Conservation (phyloP, 371 early-diverging fungal species). For the Blakeslea trispora region DNA sequence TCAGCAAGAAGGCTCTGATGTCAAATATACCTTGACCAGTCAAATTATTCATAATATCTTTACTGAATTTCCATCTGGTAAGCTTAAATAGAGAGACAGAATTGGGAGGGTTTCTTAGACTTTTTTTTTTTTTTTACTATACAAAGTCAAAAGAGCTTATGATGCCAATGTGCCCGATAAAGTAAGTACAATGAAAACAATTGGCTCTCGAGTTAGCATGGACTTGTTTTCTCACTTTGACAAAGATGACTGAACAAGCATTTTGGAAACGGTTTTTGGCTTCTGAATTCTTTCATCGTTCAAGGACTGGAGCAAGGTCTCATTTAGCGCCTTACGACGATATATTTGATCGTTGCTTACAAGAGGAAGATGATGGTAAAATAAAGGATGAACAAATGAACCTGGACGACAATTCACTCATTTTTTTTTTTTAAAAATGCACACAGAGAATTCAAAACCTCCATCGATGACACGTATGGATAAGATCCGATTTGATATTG, state of each 20-base stretch:
- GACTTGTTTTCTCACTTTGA: not conserved
- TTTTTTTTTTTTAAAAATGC: conserved; percentile 7
- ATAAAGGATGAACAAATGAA: no score
- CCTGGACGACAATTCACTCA: no score
- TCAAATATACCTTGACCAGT: conserved; percentile 86
- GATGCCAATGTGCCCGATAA: conserved; percentile 84
- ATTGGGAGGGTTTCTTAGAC: no score
- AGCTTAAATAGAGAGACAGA: no score
- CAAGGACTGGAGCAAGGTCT: conserved; percentile 62
- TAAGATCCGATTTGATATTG: conserved; percentile 67
- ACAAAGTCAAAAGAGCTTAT: conserved; percentile 78
- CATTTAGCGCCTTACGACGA: conserved; percentile 71
- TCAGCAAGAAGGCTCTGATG: conserved; percentile 78
- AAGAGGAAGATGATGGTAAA: conserved; percentile 78
- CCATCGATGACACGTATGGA: conserved; percentile 55
- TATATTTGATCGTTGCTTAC: conserved; percentile 81
- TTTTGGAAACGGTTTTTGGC: conserved; percentile 91
- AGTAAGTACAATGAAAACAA: no score
- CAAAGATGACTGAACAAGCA: conserved; percentile 70
- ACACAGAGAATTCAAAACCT: conserved; percentile 48
- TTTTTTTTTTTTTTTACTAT: not conserved
- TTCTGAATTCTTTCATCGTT: conserved; percentile 87
- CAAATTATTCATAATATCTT: conserved; percentile 90
- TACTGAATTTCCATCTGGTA: conserved; percentile 86
- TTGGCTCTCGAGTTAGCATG: not conserved